These are phyloP conservation scores for Draba incana DNA, from an alignment of 345 rosid genomes.

Conservation along the genomic window DNA sequence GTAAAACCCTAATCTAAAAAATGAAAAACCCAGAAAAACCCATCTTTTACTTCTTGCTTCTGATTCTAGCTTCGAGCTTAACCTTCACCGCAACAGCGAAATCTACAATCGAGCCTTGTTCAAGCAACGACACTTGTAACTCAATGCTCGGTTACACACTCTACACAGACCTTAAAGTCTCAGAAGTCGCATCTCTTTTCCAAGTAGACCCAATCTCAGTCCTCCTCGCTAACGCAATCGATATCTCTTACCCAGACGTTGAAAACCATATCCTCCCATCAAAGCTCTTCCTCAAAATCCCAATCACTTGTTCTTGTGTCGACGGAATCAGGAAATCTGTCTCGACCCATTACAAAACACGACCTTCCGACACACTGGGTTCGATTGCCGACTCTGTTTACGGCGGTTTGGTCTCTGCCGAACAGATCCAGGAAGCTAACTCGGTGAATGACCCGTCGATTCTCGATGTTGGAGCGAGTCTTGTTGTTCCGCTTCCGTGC, in stretches of 20 bases:
- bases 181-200: slow-evolving; percentile 97
- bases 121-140: slow-evolving; percentile 84
- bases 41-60: slow-evolving; percentile 16
- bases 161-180: slow-evolving; percentile 94
- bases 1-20: too few species aligned
- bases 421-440: slow-evolving; percentile 89
- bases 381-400: slow-evolving; percentile 73
- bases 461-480: slow-evolving; percentile 80
- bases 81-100: slow-evolving; percentile 49
- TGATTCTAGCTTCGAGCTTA: slow-evolving; percentile 43
- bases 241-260: slow-evolving; percentile 93
- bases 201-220: slow-evolving; percentile 87
- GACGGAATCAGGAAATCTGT: slow-evolving; percentile 92
- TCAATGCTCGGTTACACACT: slow-evolving; percentile 93
- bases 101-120: slow-evolving; percentile 96
- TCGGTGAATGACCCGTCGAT: slow-evolving; percentile 77
- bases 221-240: slow-evolving; percentile 86
- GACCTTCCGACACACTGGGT: slow-evolving; percentile 75
- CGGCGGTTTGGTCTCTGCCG: slow-evolving; percentile 85
- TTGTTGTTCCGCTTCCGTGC: slow-evolving; percentile 85
- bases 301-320: slow-evolving; percentile 80
- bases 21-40: slow-evolving; percentile 45
- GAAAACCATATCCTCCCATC: slow-evolving; percentile 95
- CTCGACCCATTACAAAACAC: slow-evolving; percentile 78
- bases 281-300: slow-evolving; percentile 78